Conservation (phyloP, 768 basidiomycete genomes). For the Lentinula sp. region DNA sequence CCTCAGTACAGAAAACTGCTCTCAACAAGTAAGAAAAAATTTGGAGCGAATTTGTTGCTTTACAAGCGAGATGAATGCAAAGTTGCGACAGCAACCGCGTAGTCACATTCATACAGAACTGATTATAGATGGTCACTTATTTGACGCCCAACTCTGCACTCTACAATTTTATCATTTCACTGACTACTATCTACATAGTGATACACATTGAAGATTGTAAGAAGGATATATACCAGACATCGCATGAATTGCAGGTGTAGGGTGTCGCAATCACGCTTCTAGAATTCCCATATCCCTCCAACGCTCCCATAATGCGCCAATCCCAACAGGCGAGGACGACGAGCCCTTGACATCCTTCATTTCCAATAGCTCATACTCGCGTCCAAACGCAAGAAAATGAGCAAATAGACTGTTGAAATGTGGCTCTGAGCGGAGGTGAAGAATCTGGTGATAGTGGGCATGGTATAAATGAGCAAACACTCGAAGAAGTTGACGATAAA, state of each 20-base stretch:
- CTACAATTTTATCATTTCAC: neutral
- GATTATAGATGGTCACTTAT: neutral
- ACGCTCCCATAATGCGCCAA: constrained; percentile 79
- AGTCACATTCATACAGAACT: neutral
- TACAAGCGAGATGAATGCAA: neutral
- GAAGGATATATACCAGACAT: neutral
- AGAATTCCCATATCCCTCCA: constrained; percentile 89
- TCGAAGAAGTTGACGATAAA: constrained; percentile 93
- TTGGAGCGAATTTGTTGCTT: neutral
- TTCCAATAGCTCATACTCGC: constrained; percentile 90
- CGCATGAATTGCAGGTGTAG: too few species aligned
- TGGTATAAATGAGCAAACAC: constrained; percentile 99
- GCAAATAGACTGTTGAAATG: constrained; percentile 98
- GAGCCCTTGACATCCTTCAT: constrained; percentile 83
- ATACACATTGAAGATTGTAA: neutral
- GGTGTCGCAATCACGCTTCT: constrained; percentile 30
- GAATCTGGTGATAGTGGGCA: constrained; percentile 85
- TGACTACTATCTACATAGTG: neutral
- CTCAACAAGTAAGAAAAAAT: neutral
- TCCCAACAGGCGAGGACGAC: constrained; percentile 56
- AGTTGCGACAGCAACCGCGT: neutral
- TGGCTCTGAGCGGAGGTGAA: constrained; percentile 91
- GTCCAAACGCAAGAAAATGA: constrained; percentile 94
- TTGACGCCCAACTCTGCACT: too few species aligned
- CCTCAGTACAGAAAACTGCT: neutral